Evolutionary conservation across 108 stramenopile genomes (phyloP).

Genomic region (Chaetoceros tenuissimus): DNA sequence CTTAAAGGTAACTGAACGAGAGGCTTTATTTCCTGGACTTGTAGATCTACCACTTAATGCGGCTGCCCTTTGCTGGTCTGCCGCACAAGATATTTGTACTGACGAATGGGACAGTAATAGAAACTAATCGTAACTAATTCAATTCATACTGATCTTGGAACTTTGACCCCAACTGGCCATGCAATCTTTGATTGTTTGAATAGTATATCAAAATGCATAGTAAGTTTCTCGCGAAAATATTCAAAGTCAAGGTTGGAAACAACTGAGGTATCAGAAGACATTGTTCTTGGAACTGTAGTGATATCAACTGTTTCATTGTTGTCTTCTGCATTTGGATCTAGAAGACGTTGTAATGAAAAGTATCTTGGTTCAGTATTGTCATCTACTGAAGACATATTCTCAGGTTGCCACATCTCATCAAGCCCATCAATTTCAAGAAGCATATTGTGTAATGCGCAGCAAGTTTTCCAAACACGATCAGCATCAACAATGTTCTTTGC

Average conservation of each 20-base stretch:
- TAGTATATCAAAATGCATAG: background rate
- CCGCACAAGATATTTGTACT: background rate
- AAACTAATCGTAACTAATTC: background rate
- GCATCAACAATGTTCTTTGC: conserved; percentile 11
- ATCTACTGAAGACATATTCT: background rate
- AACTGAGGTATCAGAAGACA: background rate
- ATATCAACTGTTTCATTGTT: background rate
- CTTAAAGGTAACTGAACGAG: background rate
- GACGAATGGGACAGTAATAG: background rate
- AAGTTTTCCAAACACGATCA: conserved; percentile 19
- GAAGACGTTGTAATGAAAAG: background rate
- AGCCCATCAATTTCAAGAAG: conserved; percentile 28
- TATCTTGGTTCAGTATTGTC: background rate
- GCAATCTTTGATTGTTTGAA: background rate
- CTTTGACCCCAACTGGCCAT: background rate
- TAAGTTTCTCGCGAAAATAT: background rate
- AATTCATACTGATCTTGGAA: background rate
- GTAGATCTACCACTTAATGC: too few relatives aligned
- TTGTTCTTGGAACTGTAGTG: background rate
- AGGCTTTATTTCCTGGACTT: background rate
- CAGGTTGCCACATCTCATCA: conserved; percentile 6
- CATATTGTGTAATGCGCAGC: conserved; percentile 33
- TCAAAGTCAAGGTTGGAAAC: background rate
- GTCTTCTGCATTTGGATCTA: background rate
- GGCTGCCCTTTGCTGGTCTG: too few relatives aligned